Evolutionary conservation across 768 basidiomycete genomes (phyloP).

Genomic region (Multifurca ochricompacta): DNA sequence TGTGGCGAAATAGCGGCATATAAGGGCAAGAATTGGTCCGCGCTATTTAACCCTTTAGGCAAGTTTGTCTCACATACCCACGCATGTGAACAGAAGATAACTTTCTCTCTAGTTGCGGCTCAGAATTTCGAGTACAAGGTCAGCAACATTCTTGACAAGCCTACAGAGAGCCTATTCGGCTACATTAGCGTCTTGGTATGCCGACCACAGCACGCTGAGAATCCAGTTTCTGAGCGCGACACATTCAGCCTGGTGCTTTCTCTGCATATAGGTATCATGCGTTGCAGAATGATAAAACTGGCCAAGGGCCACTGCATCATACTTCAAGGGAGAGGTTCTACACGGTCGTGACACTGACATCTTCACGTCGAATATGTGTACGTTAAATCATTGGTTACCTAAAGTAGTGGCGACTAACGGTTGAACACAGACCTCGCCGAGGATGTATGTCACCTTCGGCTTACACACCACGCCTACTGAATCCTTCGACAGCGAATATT

Average conservation of each 20-base stretch:
- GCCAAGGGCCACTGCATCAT: slow-evolving; percentile 88
- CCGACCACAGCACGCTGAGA: neutral
- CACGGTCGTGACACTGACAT: slow-evolving; percentile 84
- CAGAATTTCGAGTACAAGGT: slow-evolving; percentile 97
- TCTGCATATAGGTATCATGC: slow-evolving; percentile 91
- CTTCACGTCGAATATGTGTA: slow-evolving; percentile 95
- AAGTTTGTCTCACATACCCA: slow-evolving; percentile 12
- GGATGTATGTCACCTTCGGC: slow-evolving; percentile 46
- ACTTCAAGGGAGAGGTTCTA: slow-evolving; percentile 92
- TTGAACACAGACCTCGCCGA: slow-evolving; percentile 68
- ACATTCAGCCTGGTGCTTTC: slow-evolving; percentile 75
- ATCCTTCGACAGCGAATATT: slow-evolving; percentile 58
- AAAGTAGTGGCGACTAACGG: neutral
- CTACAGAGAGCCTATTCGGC: slow-evolving; percentile 85
- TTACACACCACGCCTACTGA: slow-evolving; percentile 15
- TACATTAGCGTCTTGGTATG: slow-evolving; percentile 88
- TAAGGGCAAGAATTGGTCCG: slow-evolving; percentile 84
- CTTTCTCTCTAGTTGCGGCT: slow-evolving; percentile 55
- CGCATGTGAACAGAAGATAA: neutral
- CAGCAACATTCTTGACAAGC: slow-evolving; percentile 85
- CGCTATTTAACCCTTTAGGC: slow-evolving; percentile 80
- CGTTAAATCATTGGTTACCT: slow-evolving; percentile 23
- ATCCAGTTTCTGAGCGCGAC: neutral
- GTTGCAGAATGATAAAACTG: slow-evolving; percentile 73
- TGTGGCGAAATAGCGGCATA: slow-evolving; percentile 95